Evolutionary conservation across 2,329 filamentous ascomycete genomes (phyloP).

Genomic region (Fusarium verrucosum): DNA sequence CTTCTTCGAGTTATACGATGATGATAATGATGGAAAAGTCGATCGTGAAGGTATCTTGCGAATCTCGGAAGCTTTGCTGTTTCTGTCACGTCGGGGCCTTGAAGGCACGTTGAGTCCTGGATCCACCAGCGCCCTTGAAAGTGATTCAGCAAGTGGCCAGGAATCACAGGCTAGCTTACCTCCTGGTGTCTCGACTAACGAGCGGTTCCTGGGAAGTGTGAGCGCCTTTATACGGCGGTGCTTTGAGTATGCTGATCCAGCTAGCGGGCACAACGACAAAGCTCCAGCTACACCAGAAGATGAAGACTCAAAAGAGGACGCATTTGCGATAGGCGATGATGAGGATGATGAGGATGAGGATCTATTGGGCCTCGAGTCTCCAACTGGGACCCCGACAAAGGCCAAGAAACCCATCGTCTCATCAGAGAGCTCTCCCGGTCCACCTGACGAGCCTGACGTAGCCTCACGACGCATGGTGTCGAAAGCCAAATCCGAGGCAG

Average conservation of each 20-base stretch:
- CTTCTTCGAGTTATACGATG: conserved; percentile 97
- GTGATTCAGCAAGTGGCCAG: conserved; percentile 44
- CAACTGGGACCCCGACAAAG: conserved; percentile 54
- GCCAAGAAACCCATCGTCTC: conserved; percentile 56
- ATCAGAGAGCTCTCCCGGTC: conserved; percentile 46
- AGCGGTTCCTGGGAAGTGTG: conserved; percentile 90
- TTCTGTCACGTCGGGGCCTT: conserved; percentile 88
- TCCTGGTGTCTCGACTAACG: conserved; percentile 73
- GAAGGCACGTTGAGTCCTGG: conserved; percentile 77
- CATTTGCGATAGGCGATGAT: conserved; percentile 81
- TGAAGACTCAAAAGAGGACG: conserved; percentile 50
- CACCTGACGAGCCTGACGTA: conserved; percentile 22
- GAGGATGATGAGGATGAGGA: conserved; percentile 79
- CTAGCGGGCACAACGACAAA: conserved; percentile 63
- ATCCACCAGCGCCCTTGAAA: conserved; percentile 63
- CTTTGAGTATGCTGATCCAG: conserved; percentile 97
- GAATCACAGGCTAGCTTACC: conserved; percentile 54
- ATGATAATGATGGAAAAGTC: conserved; percentile 88
- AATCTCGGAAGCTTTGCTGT: conserved; percentile 93
- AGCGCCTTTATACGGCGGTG: conserved; percentile 95
- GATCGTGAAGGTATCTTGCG: conserved; percentile 94
- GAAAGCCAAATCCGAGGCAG: conserved; percentile 76
- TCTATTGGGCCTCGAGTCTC: conserved; percentile 67
- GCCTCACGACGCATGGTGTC: conserved; percentile 55
- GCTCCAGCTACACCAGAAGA: conserved; percentile 30